Percentiles rank a stretch among this genome's conserved stretches.
phyloP scores from a whole-genome alignment of 768 basidiomycete genomes.

The Tremella mesenterica region DNA sequence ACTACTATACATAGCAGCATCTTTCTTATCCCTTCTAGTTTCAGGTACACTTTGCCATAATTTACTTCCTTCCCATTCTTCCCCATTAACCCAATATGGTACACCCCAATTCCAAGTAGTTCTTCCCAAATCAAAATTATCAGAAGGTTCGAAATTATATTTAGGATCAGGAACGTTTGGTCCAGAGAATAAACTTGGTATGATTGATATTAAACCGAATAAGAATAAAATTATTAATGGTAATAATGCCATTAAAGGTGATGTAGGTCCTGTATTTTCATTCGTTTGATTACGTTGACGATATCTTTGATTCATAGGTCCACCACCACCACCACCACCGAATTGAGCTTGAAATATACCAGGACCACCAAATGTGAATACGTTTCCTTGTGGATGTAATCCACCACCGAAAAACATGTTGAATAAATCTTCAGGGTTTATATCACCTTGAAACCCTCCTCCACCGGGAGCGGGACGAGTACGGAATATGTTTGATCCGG shows the following conservation, averaged over 20 bases:
- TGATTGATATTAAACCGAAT: conserved; percentile 70
- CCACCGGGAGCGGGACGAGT: conserved; percentile 31
- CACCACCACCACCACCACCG: too few relatives aligned
- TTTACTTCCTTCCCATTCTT: conserved; percentile 68
- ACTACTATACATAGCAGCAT: conserved; percentile 35
- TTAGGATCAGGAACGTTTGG: conserved; percentile 65
- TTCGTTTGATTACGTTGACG: conserved; percentile 42
- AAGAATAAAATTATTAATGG: conserved; percentile 75
- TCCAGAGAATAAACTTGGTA: conserved; percentile 67
- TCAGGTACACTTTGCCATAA: conserved; percentile 51
- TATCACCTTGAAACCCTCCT: conserved; percentile 49
- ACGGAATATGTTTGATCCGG: background rate
- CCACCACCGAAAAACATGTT: conserved; percentile 89
- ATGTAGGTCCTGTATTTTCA: conserved; percentile 28
- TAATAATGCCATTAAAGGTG: conserved; percentile 60
- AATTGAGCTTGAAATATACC: conserved; percentile 54
- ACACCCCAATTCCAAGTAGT: conserved; percentile 63
- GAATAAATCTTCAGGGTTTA: conserved; percentile 92
- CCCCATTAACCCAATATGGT: conserved; percentile 72
- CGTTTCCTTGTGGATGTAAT: conserved; percentile 41
- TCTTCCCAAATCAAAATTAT: conserved; percentile 54
- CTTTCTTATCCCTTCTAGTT: conserved; percentile 19
- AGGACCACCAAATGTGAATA: conserved; percentile 69
- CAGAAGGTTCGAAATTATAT: conserved; percentile 62
- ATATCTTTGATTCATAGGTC: too few relatives aligned